Evolutionary conservation across 176 grass and related monocot genomes (phyloP), one percentile per base, ranked within the genome.

Genomic region (Melocanna baccifera): DNA sequence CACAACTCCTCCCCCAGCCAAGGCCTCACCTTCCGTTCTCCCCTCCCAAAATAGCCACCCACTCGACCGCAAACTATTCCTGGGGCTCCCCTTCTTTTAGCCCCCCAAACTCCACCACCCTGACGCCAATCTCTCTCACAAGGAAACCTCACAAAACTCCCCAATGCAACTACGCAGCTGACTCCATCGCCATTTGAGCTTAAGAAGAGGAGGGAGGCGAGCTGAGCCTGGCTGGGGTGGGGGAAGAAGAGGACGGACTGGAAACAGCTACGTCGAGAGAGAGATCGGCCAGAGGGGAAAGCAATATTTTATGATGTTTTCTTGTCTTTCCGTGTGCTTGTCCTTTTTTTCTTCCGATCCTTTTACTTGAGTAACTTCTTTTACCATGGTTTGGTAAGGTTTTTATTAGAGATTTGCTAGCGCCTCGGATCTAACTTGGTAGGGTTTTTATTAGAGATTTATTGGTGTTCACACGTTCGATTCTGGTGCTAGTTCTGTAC

Each of bases 191-290:
- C 67, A 82, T 84, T 79, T 66, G 69, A 75, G 76, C 76, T 84
- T 76, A 83, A 86, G 75, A 30, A 25, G 73, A 28, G 16, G 25
- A 50, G 58, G 40, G 81, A 81, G 61, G 81, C 66, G 81, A 59
- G 75, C 36, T 34, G 71, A 77, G 42, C 15, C 43, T 41, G 53
- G 48, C 79, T 51, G 74, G 78, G 15, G 22, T 51, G 74, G 78
- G 15, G 22, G 73, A 81, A 73, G 62, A 50, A 9, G 55, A 43
- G 3, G 56, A 62, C 28, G 83, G 45, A 71, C 66, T 83, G 84
- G 84, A 86, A 93, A 87, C 94, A 96, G 94, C 91, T 96, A 83
- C 91, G 86, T 87, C 71, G 77, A 61, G 76, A 69, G 37, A 67
- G 78, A 72, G 88, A 86, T 59, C 84, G 73, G 82, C 79, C 26